Base-by-base conservation (phyloP, 331 rosid species). In the Saraca asoca region DNA sequence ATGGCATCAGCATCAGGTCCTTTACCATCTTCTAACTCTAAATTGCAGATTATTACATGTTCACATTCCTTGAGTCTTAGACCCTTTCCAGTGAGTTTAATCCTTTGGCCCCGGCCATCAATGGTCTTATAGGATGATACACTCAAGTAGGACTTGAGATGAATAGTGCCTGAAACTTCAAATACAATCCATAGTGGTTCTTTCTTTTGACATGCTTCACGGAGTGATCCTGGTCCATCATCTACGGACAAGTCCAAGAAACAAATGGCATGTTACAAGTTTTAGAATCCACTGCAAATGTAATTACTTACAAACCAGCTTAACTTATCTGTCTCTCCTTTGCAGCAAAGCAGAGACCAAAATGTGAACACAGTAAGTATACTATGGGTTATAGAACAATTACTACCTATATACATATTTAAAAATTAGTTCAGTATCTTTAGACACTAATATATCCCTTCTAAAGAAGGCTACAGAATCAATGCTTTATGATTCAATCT, bases 141-240 rank as follows among this genome's bases (percentile, higher is more conserved):
- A 17, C 49, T 79, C 89, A 93, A 60, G 82, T 79, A 83, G 16
- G 98, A 81, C 0, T 90, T 78, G 49, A 93, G 91, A 45, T 71
- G 69, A 53, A 93, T 78, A 6, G 87, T 81, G 68, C 98, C 98
- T 0, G 92, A 88, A 62, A 93, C 82, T 45, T 93, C 88, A 69
- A 93, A 93, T 18, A 93, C 90, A 66, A 93, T 90, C 98, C 98
- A 93, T 14, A 87, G 75, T 2, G 98, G 96, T 35, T 90, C 90
- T 75, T 90, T 93, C 69, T 20, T 61, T 8, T 90, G 82, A 70
- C 98, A 90, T 1, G 85, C 98, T 1, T 76, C 79, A 10, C 98
- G 88, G n/a, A 90, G 85, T 14, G 97, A 93, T 64, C 98, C 98
- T 0, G 96, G 95, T 16, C 97, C 98, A 69, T 93, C 98, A 77